A percentile compares a stretch with the other conserved stretches of the same genome.
Evolutionary conservation across 352 stramenopile genomes (phyloP).

Genomic region (Globisporangium echinulatum): DNA sequence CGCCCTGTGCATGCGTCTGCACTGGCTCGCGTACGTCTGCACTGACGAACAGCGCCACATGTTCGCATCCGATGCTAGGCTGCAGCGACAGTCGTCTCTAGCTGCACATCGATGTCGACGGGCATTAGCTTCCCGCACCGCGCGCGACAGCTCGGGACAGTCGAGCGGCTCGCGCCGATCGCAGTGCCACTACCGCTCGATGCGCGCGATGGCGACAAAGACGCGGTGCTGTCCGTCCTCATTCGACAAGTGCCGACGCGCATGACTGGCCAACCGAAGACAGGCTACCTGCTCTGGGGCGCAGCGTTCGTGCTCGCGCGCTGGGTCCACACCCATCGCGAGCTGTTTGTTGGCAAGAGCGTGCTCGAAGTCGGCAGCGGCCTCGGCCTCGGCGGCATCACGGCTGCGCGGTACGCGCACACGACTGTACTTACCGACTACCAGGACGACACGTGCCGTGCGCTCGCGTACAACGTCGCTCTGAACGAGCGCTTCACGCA

Average conservation of each 20-base stretch:
- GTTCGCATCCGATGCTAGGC: constrained; percentile 23
- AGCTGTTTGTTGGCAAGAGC: constrained; percentile 61
- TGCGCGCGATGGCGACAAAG: constrained; percentile 30
- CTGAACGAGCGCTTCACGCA: constrained; percentile 74
- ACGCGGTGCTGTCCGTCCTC: constrained; percentile 40
- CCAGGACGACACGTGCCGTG: constrained; percentile 71
- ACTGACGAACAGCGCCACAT: not conserved
- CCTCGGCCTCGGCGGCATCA: constrained; percentile 74
- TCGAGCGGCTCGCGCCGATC: constrained; percentile 48
- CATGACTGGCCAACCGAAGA: constrained; percentile 85
- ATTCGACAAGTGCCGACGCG: constrained; percentile 75
- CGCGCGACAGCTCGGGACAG: constrained; percentile 48
- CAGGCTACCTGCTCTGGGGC: constrained; percentile 79
- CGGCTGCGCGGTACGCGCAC: constrained; percentile 55
- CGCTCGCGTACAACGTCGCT: constrained; percentile 72
- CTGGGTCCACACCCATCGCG: constrained; percentile 75
- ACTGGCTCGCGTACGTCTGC: too few species aligned
- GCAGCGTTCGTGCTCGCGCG: constrained; percentile 73
- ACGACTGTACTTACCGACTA: constrained; percentile 76
- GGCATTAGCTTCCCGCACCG: constrained; percentile 68
- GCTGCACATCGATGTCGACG: constrained; percentile 50
- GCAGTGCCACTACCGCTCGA: constrained; percentile 55
- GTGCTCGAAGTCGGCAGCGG: constrained; percentile 82
- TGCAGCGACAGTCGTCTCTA: constrained; percentile 55
- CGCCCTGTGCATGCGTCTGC: too few species aligned